A percentile compares a stretch with the other conserved stretches of the same genome.
phyloP scores from a whole-genome alignment of 2,329 filamentous ascomycete genomes.

The Triangularia verruculosa region DNA sequence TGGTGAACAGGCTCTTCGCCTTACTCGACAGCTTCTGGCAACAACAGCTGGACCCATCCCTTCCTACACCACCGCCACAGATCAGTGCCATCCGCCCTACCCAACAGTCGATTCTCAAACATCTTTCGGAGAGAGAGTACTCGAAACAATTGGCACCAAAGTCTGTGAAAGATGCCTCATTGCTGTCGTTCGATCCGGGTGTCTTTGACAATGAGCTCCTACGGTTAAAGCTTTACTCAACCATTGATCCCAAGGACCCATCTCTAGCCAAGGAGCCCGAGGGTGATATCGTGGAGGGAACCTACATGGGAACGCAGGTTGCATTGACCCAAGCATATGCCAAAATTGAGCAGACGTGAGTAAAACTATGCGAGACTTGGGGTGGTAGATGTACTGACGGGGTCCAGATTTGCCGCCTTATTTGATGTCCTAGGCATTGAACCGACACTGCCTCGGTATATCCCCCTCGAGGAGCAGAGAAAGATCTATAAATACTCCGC shows the following conservation, averaged over 20 bases:
- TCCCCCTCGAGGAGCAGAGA: constrained; percentile 32
- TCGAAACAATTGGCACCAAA: constrained; percentile 20
- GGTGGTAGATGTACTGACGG: neutral
- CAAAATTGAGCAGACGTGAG: constrained; percentile 35
- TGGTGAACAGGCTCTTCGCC: constrained; percentile 10
- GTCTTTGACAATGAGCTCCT: constrained; percentile 35
- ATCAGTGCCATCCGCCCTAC: constrained; percentile 14
- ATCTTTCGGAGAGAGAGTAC: constrained; percentile 29
- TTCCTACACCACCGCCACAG: constrained; percentile 21
- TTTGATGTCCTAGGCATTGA: constrained; percentile 36
- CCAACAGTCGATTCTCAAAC: constrained; percentile 30
- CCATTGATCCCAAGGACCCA: constrained; percentile 27
- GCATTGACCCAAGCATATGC: constrained; percentile 36
- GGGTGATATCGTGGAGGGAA: constrained; percentile 33
- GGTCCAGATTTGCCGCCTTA: constrained; percentile 33
- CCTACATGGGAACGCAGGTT: constrained; percentile 35
- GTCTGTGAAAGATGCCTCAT: constrained; percentile 28
- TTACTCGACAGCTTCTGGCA: constrained; percentile 15
- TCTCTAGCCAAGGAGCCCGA: constrained; percentile 26
- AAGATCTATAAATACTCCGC: constrained; percentile 32
- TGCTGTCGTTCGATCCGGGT: constrained; percentile 36
- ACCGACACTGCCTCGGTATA: constrained; percentile 33
- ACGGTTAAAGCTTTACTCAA: constrained; percentile 30
- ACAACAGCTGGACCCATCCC: constrained; percentile 17
- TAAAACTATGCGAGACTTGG: neutral